Evolutionary conservation across 129 eudicot species (phyloP).

Genomic region (Erigeron canadensis): DNA sequence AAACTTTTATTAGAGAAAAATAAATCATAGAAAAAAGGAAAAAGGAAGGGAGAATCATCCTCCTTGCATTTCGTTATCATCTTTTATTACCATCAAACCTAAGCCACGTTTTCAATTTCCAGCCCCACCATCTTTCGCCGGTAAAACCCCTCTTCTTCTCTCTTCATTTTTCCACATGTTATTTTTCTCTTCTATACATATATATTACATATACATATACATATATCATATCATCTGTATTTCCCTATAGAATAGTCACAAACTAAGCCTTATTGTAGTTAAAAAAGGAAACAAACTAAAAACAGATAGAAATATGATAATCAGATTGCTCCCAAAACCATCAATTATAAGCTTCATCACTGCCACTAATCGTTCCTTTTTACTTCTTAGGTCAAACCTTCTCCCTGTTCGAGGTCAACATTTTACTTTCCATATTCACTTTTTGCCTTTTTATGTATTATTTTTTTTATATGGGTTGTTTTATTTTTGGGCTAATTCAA

Average conservation of each 20-base stretch:
- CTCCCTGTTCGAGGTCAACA: not conserved
- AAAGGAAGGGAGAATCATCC: too few relatives aligned
- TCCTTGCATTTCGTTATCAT: constrained; percentile 1
- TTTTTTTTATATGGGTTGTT: not conserved
- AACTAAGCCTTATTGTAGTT: too few relatives aligned
- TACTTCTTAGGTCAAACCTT: not conserved
- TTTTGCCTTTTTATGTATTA: not conserved
- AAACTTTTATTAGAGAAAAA: too few relatives aligned
- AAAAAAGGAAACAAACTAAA: not conserved
- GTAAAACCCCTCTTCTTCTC: constrained; percentile 1
- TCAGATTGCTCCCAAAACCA: constrained; percentile 8
- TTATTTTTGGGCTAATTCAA: not conserved
- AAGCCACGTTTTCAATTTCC: constrained; percentile 1
- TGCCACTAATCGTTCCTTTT: constrained; percentile 6
- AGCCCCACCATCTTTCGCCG: constrained; percentile 3
- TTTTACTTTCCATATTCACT: not conserved
- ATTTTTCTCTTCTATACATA: too few relatives aligned
- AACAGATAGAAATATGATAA: not conserved
- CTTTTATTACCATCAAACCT: not conserved
- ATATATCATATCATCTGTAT: too few relatives aligned
- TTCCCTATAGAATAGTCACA: too few relatives aligned
- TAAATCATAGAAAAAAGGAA: too few relatives aligned
- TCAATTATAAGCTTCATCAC: constrained; percentile 15
- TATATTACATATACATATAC: too few relatives aligned
- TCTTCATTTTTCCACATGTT: not conserved